Conservation (phyloP, 2,329 filamentous ascomycete species). For the Fusarium tjaetaba region DNA sequence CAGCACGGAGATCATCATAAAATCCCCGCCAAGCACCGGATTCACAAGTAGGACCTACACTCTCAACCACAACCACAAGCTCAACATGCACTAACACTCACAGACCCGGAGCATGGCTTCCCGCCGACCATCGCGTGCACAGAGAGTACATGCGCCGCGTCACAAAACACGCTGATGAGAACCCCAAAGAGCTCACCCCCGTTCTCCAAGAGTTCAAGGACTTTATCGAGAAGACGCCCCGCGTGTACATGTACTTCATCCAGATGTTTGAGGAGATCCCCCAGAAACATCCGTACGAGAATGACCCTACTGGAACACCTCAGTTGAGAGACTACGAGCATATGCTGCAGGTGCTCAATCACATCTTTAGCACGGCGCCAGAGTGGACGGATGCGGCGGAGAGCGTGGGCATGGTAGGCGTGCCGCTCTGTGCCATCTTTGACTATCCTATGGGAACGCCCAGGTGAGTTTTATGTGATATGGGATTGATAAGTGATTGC, state of each 20-base stretch:
- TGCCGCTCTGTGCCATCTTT: conserved; percentile 64
- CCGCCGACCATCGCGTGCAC: conserved; percentile 69
- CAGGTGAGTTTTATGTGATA: conserved; percentile 46
- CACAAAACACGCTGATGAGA: conserved; percentile 63
- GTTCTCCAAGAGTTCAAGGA: conserved; percentile 72
- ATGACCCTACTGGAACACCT: conserved; percentile 68
- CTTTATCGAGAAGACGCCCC: conserved; percentile 71
- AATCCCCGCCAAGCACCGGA: conserved; percentile 59
- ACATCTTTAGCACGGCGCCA: conserved; percentile 62
- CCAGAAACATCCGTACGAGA: conserved; percentile 65
- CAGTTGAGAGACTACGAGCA: conserved; percentile 74
- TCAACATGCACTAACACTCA: not conserved
- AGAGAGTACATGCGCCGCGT: conserved; percentile 69
- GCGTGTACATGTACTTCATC: conserved; percentile 73
- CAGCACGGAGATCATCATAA: conserved; percentile 62
- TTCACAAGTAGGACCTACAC: conserved; percentile 54
- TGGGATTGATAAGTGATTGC: not conserved
- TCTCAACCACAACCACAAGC: not conserved
- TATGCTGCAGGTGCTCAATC: conserved; percentile 73
- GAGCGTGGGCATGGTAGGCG: conserved; percentile 62
- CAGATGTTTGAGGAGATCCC: conserved; percentile 77
- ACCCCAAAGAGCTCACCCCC: conserved; percentile 63
- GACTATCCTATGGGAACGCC: conserved; percentile 67
- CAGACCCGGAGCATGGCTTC: conserved; percentile 70
- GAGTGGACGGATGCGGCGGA: conserved; percentile 64